Evolutionary conservation across 768 basidiomycete species (phyloP), one percentile per base, ranked within the genome.

Genomic region (Amanita phalloides): DNA sequence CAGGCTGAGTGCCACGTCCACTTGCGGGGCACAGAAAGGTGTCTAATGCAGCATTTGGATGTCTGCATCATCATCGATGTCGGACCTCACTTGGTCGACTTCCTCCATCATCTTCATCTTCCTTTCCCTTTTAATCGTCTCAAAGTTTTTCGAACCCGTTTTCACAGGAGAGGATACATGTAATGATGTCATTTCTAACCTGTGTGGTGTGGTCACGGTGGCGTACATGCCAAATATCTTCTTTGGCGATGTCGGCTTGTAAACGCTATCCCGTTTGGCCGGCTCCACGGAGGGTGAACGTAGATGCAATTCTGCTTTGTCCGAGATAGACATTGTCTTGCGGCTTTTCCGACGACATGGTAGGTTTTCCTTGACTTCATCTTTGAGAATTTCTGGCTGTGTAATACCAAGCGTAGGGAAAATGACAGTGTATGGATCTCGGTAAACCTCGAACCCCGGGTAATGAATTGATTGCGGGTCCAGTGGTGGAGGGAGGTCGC

Each of bases 401-500:
- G 53, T 23, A 13, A 48, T 28, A 13, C 51, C 41, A n/a, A 56
- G 26, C 14, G 54, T 38, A 9, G 60, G 45, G 6, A 54, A 32
- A 21, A 61, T 50, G n/a, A 62, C 42, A 36, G 62, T 51, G 46
- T 68, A 61, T n/a, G 68, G 57, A 56, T 85, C 83, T 58, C 67
- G 74, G 58, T 75, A 73, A 41, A 84, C 73, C 36, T 67, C 63
- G 57, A 86, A 86, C 13, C 84, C 83, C 10, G 84, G 84, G 61
- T 82, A 84, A 57, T 85, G 84, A 36, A 74, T 68, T 13, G 81
- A 83, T 42, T 74, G 70, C 1, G 73, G 74, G 59, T 82, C 72
- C 26, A 67, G 60, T 14, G 64, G 68, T 26, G 71, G 69, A 21
- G 71, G 73, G 17, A 70, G 64, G 49, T 68, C 68, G 53, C 69